Conservation (phyloP, 2,329 filamentous ascomycete species). For the Colletotrichum filicis region DNA sequence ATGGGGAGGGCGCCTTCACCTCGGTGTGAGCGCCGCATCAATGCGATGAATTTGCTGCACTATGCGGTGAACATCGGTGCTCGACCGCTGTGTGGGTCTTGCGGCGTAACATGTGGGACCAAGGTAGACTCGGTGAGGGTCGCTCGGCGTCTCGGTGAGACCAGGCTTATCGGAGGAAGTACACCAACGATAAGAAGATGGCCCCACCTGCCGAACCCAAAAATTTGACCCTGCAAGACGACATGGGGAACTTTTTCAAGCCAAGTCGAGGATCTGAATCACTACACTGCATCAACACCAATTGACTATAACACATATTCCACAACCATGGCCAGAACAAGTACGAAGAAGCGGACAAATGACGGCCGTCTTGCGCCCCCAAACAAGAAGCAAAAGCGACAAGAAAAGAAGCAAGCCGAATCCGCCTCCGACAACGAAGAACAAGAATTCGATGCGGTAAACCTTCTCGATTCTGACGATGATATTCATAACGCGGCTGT, state of each 20-base stretch:
- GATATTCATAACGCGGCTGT: slow-evolving; percentile 64
- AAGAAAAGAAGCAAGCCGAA: slow-evolving; percentile 63
- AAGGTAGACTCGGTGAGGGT: background rate
- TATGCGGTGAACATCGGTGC: background rate
- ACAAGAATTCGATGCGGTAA: slow-evolving; percentile 60
- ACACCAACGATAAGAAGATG: slow-evolving; percentile 7
- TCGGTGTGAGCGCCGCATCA: background rate
- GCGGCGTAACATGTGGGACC: background rate
- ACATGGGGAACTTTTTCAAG: slow-evolving; percentile 9
- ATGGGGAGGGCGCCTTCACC: background rate
- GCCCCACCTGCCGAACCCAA: slow-evolving; percentile 27
- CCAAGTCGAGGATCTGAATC: background rate
- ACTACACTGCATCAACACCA: background rate
- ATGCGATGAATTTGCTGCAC: background rate
- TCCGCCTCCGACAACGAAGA: slow-evolving; percentile 56
- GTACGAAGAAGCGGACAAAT: slow-evolving; percentile 46
- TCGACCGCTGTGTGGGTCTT: background rate
- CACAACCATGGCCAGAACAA: slow-evolving; percentile 42
- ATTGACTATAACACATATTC: background rate
- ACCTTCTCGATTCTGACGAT: slow-evolving; percentile 68
- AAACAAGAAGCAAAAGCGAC: slow-evolving; percentile 59
- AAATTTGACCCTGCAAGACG: slow-evolving; percentile 22
- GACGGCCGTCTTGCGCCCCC: slow-evolving; percentile 51
- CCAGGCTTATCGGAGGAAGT: background rate
- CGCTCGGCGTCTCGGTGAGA: background rate